Evolutionary conservation across 768 basidiomycete species (phyloP), one percentile per base, ranked within the genome.

Genomic region (Crucibulum laeve): DNA sequence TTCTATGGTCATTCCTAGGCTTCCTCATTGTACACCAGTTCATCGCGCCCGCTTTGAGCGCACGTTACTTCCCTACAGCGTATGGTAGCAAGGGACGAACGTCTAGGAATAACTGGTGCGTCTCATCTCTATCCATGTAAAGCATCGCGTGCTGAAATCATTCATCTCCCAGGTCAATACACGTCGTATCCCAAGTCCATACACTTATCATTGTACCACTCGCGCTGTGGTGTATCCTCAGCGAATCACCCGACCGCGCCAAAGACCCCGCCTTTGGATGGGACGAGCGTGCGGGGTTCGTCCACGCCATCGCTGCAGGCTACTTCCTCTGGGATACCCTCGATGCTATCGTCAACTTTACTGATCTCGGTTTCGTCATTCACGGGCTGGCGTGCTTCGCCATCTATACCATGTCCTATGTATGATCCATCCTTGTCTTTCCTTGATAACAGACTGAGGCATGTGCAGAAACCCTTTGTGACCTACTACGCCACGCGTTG

Each of bases 291-390:
- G 71, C 74, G 4, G 84, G 80, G 17, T 67, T 74, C 36, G 65
- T 84, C 2, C 68, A 79, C 51, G 86, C 85, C 18, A 72, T 95
- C 38, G 80, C 87, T 23, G 72, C 74, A 39, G 91, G 82, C 4
- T 85, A 84, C 56, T 93, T 95, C 59, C 50, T 92, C 15, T 95
- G 91, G 91, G 91, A 95, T 55, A 73, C 74, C 0, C 45, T 88
- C 21, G 87, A 91, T 60, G 77, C 81, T 5, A 62, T 83, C 18
- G 42, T 84, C 40, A 81, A 89, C 59, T 86, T 76, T 52, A 71
- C 74, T 38, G 83, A 87, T 44, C 39, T 80, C 3, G 90, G 87
- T 5, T 91, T 91, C 51, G 78, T 91, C 1, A 50, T 84, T 13
- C 91, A 95, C 54, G 91, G 89, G 67, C 46, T 81, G 2, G 71